Conservation (phyloP, 2,329 filamentous ascomycete species). For the Fusarium sp. region DNA sequence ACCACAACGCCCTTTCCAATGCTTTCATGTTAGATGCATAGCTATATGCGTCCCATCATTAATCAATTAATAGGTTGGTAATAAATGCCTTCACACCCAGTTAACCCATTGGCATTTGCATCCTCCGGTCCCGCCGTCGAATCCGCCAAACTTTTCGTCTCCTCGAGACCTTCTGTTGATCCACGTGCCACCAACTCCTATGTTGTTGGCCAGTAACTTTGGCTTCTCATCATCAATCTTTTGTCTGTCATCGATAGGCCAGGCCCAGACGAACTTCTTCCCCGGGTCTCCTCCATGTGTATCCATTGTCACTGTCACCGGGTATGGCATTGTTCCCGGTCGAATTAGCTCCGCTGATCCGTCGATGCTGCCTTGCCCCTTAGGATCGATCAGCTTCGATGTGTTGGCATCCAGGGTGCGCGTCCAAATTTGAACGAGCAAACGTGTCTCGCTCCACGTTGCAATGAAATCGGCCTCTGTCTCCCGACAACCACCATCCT, state of each 20-base stretch:
- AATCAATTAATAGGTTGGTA: slow-evolving; percentile 16
- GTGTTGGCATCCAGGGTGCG: slow-evolving; percentile 57
- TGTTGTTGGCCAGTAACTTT: slow-evolving; percentile 60
- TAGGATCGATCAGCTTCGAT: slow-evolving; percentile 51
- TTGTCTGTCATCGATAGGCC: slow-evolving; percentile 60
- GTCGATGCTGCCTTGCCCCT: slow-evolving; percentile 44
- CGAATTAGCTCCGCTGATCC: slow-evolving; percentile 49
- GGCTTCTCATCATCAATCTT: slow-evolving; percentile 57
- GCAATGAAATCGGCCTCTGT: slow-evolving; percentile 65
- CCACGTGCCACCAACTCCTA: slow-evolving; percentile 61
- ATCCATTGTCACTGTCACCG: slow-evolving; percentile 69
- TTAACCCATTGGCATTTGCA: slow-evolving; percentile 73
- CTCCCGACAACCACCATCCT: slow-evolving; percentile 65
- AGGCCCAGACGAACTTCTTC: slow-evolving; percentile 66
- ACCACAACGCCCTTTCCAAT: slow-evolving; percentile 24
- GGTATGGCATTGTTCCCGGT: slow-evolving; percentile 72
- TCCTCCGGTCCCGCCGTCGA: slow-evolving; percentile 72
- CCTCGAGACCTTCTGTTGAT: slow-evolving; percentile 62
- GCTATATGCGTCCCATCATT: slow-evolving; percentile 15
- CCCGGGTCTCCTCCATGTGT: slow-evolving; percentile 68
- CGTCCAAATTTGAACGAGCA: slow-evolving; percentile 75
- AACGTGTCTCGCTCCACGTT: slow-evolving; percentile 70
- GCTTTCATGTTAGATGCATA: slow-evolving; percentile 28
- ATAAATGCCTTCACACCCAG: slow-evolving; percentile 47
- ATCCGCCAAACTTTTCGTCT: slow-evolving; percentile 65